These are phyloP conservation scores for Scortechinia acanthostroma DNA, from an alignment of 2,329 filamentous ascomycete genomes.

Conservation along the genomic window DNA sequence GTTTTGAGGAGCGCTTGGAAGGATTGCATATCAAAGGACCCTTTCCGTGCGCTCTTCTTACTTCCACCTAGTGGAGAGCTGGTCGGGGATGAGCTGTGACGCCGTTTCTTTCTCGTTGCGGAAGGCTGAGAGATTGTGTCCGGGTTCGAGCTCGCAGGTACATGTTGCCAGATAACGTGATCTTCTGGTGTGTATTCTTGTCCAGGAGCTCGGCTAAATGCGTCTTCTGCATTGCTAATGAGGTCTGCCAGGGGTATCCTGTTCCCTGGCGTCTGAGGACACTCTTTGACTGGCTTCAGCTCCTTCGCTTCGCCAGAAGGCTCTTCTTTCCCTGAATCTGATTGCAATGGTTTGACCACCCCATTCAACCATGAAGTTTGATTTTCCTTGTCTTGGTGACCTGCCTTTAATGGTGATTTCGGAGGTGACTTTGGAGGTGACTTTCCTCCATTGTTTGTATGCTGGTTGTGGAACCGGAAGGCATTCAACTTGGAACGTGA, in stretches of 20 bases:
- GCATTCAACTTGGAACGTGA: slow-evolving; percentile 44
- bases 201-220: slow-evolving; percentile 32
- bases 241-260: slow-evolving; percentile 51
- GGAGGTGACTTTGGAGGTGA: slow-evolving; percentile 7
- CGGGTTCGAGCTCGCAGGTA: slow-evolving; percentile 26
- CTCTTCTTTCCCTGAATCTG: slow-evolving; percentile 9
- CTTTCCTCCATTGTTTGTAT: slow-evolving; percentile 15
- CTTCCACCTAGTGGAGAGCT: neutral
- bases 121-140: neutral
- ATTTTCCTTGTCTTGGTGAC: slow-evolving; percentile 34
- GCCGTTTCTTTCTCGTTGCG: neutral
- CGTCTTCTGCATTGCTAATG: slow-evolving; percentile 52
- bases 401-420: slow-evolving; percentile 12
- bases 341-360: slow-evolving; percentile 14
- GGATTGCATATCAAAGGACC: neutral
- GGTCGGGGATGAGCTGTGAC: neutral
- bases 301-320: slow-evolving; percentile 12
- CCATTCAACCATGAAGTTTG: slow-evolving; percentile 22
- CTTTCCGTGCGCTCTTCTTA: neutral
- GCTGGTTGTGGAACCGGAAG: slow-evolving; percentile 40
- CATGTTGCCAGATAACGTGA: slow-evolving; percentile 49
- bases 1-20: neutral
- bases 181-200: slow-evolving; percentile 48
- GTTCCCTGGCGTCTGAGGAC: slow-evolving; percentile 50
- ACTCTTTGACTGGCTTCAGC: slow-evolving; percentile 18